These are phyloP conservation scores for Fusarium sp. DNA, from an alignment of 2,329 filamentous ascomycete species.

Conservation along the genomic window DNA sequence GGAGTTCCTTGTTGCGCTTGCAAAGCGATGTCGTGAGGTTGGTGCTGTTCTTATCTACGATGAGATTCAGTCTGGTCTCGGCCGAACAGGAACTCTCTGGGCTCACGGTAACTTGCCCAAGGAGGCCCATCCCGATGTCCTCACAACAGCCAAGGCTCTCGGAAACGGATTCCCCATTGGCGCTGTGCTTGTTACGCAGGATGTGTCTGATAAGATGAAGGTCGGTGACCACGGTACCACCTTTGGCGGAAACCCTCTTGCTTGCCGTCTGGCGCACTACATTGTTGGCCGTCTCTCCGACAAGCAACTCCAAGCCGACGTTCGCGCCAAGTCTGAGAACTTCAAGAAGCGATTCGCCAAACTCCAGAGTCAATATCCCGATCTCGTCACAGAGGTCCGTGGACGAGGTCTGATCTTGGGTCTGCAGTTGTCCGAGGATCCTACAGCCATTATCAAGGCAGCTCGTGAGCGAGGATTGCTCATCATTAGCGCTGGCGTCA, in stretches of 20 bases:
- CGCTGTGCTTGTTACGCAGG: slow-evolving; percentile 62
- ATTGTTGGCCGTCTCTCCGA: slow-evolving; percentile 82
- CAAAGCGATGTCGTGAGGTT: slow-evolving; percentile 83
- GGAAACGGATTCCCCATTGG: slow-evolving; percentile 97
- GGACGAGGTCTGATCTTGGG: slow-evolving; percentile 89
- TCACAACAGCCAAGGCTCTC: slow-evolving; percentile 94
- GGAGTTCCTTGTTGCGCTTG: slow-evolving; percentile 86
- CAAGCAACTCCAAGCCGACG: slow-evolving; percentile 72
- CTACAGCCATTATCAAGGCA: slow-evolving; percentile 78
- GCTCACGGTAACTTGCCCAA: slow-evolving; percentile 79
- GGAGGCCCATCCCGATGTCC: slow-evolving; percentile 89
- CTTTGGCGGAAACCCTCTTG: slow-evolving; percentile 91
- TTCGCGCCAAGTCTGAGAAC: slow-evolving; percentile 70
- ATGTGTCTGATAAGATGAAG: slow-evolving; percentile 54
- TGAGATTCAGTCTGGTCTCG: slow-evolving; percentile 95
- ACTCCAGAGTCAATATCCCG: slow-evolving; percentile 64
- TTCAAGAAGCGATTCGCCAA: slow-evolving; percentile 59
- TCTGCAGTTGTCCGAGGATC: slow-evolving; percentile 80
- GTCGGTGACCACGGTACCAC: slow-evolving; percentile 91
- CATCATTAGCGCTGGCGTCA: slow-evolving; percentile 91
- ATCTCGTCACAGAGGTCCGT: slow-evolving; percentile 79
- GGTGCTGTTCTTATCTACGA: slow-evolving; percentile 92
- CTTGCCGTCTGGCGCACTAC: slow-evolving; percentile 84
- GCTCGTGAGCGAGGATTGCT: slow-evolving; percentile 87
- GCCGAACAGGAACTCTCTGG: slow-evolving; percentile 89